Evolutionary conservation across 208 protist species (phyloP), one percentile per base, ranked within the genome.

Genomic region (Acanthamoeba triangularis): DNA sequence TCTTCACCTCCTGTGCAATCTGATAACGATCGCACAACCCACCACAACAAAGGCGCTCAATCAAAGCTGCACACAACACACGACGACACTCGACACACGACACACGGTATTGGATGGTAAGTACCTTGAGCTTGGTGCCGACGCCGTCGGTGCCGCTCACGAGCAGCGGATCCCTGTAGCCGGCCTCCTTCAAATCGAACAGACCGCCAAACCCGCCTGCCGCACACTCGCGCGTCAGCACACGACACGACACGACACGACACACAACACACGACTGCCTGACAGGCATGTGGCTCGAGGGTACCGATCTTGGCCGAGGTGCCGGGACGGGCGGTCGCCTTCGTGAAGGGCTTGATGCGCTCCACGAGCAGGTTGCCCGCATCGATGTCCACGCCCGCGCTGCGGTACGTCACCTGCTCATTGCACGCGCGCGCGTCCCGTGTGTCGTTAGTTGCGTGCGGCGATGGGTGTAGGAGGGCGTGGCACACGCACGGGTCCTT

Each of bases 111-210:
- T 65, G 20, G 7, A 18, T 18, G 59, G 3, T 18, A 18, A 8
- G 20, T 41, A 78, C 69, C 69, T 95, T 93, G 49, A 98, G 95
- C 95, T 98, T 98, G n/a, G 98, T 98, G 37, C 98, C 98, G 72
- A 98, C 98, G 87, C 98, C 98, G 87, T 98, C 98, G 1, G 98
- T 98, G 41, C 96, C 97, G 11, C 96, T 97, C 3, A 98, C 97
- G 16, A 98, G 87, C 20, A 98, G 95, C 20, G 98, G 96, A 63
- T 98, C 97, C 72, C 67, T 96, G 78, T 97, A 98, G 65, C 97
- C 96, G 13, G 95, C 95, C 30, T 96, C 95, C 30, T 92, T 65
- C 8, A 97, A 28, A 80, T 98, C 98, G 84, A 98, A 98, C 25
- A 98, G 93, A 25, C 95, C 97, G 47, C 97, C 97, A 94, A 98